Evolutionary conservation across 2,329 filamentous ascomycete genomes (phyloP), one percentile per base, ranked within the genome.

Genomic region (Aspergillus tamarii): DNA sequence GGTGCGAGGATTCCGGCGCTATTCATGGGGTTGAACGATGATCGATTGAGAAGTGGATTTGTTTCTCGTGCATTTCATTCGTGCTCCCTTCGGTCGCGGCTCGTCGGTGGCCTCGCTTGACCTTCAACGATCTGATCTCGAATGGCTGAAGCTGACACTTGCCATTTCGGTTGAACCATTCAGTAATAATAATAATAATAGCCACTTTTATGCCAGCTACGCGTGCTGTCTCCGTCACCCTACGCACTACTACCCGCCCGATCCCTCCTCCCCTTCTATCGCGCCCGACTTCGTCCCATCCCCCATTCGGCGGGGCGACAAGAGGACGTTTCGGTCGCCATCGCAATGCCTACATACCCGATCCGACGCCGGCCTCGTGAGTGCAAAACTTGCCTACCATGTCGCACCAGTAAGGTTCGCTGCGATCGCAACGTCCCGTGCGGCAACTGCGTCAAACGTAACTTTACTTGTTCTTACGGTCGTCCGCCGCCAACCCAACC

Each of bases 401-500:
- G 83, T 63, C 82, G 82, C 52, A 77, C 79, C 26, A 80, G 82
- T 57, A 85, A 85, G 75, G 84, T 84, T 70, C 77, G 82, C 65
- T 80, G 78, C 68, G 78, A 80, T 70, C 77, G 78, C 68, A 76
- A 78, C 52, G 65, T 77, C 12, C 78, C 78, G 48, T 80, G 78
- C 59, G 69, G 75, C 60, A 79, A 79, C 66, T 80, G 78, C 67
- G 72, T 77, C 61, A 80, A 79, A 66, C 75, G 78, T 63, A 77
- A 77, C 57, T 77, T 77, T 64, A 75, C 70, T 64, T 80, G 78
- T 62, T 73, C 76, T 62, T 77, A 77, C 69, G 74, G 73, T 62
- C 74, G 72, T 56, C 74, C 73, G 26, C 62, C 68, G 16, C 61
- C 73, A 16, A 61, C 62, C 5, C 66, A 58, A 28, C 56, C 65